phyloP scores from a whole-genome alignment of 352 stramenopile genomes.

The Lagenidium giganteum region DNA sequence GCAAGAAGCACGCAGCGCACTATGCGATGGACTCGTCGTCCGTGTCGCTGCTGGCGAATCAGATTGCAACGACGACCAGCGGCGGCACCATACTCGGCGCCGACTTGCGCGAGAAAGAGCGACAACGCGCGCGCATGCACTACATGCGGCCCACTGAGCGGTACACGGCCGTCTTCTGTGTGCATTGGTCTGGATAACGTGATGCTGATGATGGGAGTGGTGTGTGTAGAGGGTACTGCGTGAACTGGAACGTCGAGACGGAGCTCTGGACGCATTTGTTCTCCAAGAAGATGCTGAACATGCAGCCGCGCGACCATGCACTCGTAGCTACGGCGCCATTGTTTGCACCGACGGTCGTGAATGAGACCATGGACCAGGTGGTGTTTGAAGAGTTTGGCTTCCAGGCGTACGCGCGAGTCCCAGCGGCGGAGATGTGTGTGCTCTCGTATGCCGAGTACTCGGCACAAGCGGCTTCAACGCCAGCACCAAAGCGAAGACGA shows the following conservation, averaged over 20 bases:
- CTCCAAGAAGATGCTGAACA: constrained; percentile 42
- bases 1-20: neutral
- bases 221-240: constrained; percentile 58
- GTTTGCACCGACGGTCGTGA: constrained; percentile 44
- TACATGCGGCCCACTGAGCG: constrained; percentile 20
- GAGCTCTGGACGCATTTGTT: constrained; percentile 56
- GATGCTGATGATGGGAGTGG: neutral
- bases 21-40: neutral
- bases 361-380: constrained; percentile 74
- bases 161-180: constrained; percentile 7
- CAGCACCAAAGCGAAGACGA: constrained; percentile 10
- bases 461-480: neutral
- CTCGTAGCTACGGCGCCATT: constrained; percentile 57
- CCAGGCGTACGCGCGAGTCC: constrained; percentile 40
- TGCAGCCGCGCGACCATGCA: constrained; percentile 40
- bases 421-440: constrained; percentile 52
- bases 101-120: constrained; percentile 50
- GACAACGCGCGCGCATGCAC: constrained; percentile 22
- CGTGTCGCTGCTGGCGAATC: constrained; percentile 36
- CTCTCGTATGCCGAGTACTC: constrained; percentile 45
- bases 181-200: neutral
- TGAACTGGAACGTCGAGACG: constrained; percentile 77
- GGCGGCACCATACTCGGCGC: constrained; percentile 28
- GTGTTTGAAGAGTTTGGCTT: constrained; percentile 79
- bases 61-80: constrained; percentile 31